Evolutionary conservation across 805 yeast species (phyloP), one percentile per base, ranked within the genome.

Genomic region (Kurtzmaniella cleridarum): DNA sequence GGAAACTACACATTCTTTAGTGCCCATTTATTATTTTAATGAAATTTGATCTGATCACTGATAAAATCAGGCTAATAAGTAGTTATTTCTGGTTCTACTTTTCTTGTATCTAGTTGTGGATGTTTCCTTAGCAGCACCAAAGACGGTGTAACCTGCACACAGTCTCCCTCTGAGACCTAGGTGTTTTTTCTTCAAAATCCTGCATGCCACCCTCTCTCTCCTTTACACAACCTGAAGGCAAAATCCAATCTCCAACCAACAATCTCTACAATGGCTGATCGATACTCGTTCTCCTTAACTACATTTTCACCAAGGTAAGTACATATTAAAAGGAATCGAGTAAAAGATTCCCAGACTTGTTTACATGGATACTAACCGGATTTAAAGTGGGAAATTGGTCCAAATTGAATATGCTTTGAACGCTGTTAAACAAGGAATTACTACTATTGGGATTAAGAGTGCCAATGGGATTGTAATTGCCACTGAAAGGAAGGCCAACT

Each of bases 371-470:
- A 35, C 18, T 20, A 15, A 23, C 37, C 20, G 15, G 4, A n/a
- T 32, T 16, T 32, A 5, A 55, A 87, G 95, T 64, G 99, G 99
- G 50, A 93, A 93, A 71, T 78, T 93, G 49, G 96, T 90, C 36
- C 99, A 93, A 69, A 93, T 93, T 53, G 98, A 93, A 62, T 91
- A 93, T 62, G 98, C 99, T 13, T 73, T 93, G 52, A 90, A 91
- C 50, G 98, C 96, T 1, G 98, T 93, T 32, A 93, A 91, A 55
- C 96, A 89, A 59, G 99, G 99, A 61, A 96, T 93, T 37, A 90
- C 98, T 10, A 85, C 98, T 1, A 75, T 93, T 39, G 99, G 98
- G 33, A 91, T 93, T 57, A 73, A 73, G 60, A 93, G 98, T 15
- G 85, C 95, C 41, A 91, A 91, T 63, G 99, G 99, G 41, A 83